These are phyloP conservation scores for Ogataea methylovora DNA, from an alignment of 805 yeast genomes.

Conservation along the genomic window DNA sequence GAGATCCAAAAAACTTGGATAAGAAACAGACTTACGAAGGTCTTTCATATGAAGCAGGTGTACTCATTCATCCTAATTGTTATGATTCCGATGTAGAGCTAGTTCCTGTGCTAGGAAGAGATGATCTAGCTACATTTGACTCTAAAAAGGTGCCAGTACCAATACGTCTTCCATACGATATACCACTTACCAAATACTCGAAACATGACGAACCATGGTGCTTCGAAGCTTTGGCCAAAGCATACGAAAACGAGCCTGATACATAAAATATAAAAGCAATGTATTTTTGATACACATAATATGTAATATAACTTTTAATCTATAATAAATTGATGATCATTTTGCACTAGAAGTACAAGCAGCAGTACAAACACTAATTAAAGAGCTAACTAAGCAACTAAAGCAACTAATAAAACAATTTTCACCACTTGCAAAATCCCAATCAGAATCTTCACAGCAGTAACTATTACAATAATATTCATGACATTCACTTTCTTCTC, in stretches of 20 bases:
- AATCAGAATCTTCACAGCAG: slow-evolving; percentile 4
- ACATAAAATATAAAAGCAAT: neutral
- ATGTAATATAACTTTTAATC: neutral
- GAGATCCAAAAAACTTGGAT: slow-evolving; percentile 28
- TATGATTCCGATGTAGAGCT: slow-evolving; percentile 18
- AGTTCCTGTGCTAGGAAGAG: slow-evolving; percentile 37
- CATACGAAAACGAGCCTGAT: slow-evolving; percentile 1
- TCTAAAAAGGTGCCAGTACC: slow-evolving; percentile 17
- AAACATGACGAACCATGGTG: slow-evolving; percentile 45
- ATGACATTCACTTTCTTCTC: slow-evolving; percentile 22
- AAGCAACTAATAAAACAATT: slow-evolving; percentile 1
- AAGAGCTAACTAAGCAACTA: neutral
- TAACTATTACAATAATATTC: slow-evolving; percentile 17
- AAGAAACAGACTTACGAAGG: slow-evolving; percentile 23
- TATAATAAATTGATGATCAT: no score
- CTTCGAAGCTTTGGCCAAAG: slow-evolving; percentile 10
- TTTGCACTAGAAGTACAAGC: no score
- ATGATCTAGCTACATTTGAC: slow-evolving; percentile 10
- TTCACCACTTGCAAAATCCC: slow-evolving; percentile 7
- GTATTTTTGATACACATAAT: neutral
- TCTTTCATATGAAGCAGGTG: slow-evolving; percentile 48
- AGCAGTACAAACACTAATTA: neutral
- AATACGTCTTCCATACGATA: slow-evolving; percentile 43
- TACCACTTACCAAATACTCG: slow-evolving; percentile 40
- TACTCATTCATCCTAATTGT: slow-evolving; percentile 32